Conservation (phyloP, 208 protist species). For the Herpetomonas muscarum region DNA sequence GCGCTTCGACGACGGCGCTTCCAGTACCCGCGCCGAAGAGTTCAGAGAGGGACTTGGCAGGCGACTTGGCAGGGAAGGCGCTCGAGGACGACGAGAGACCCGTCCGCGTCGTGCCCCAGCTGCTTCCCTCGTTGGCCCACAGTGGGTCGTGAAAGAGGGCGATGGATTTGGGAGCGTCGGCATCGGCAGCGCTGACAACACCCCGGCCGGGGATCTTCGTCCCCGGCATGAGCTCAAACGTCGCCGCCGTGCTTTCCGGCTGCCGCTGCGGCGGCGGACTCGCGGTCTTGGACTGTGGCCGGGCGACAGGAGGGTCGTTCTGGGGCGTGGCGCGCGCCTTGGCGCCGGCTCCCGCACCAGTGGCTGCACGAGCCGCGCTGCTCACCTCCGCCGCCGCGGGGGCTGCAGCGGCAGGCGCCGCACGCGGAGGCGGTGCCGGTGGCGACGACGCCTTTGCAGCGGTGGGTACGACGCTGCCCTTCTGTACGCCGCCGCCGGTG, state of each 20-base stretch:
- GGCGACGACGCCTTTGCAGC: neutral
- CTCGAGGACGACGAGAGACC: slow-evolving; percentile 2
- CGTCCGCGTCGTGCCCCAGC: slow-evolving; percentile 10
- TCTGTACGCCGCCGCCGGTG: too few species aligned
- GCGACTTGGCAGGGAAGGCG: neutral
- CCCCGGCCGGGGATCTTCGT: slow-evolving; percentile 64
- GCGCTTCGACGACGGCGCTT: too few species aligned
- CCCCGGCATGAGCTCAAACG: slow-evolving; percentile 64
- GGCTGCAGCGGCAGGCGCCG: too few species aligned
- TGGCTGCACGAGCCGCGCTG: too few species aligned
- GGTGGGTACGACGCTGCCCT: too few species aligned
- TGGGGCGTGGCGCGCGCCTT: too few species aligned
- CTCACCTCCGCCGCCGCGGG: too few species aligned
- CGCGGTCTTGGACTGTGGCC: neutral
- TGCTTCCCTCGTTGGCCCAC: slow-evolving; percentile 33
- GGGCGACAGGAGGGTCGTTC: too few species aligned
- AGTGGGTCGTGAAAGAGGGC: slow-evolving; percentile 78
- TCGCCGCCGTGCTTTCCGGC: slow-evolving; percentile 7
- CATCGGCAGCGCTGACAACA: slow-evolving; percentile 15
- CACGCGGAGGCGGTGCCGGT: too few species aligned
- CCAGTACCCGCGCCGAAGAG: too few species aligned
- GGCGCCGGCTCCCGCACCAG: too few species aligned
- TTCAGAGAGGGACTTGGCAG: too few species aligned
- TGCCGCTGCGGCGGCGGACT: slow-evolving; percentile 14
- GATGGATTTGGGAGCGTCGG: slow-evolving; percentile 20